These are phyloP conservation scores for Papiliotrema flavescens DNA, from an alignment of 1,284 basidiomycete species.

Conservation along the genomic window DNA sequence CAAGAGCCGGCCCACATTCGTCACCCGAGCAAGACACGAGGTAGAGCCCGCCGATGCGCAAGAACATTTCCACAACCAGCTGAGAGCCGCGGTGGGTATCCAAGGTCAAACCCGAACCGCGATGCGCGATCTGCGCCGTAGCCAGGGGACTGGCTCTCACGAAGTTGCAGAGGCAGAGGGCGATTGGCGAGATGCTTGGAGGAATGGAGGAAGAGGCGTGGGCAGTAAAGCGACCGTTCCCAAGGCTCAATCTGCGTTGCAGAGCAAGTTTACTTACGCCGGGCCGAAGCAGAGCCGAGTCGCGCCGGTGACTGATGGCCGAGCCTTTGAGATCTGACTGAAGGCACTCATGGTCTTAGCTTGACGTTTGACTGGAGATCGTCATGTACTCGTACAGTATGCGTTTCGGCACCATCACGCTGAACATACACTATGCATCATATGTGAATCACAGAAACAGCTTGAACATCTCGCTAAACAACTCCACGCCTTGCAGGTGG, in stretches of 20 bases:
- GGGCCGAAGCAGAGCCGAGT: no score
- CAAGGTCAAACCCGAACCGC: background rate
- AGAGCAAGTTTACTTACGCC: no score
- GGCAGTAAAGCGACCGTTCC: background rate
- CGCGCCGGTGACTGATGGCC: no score
- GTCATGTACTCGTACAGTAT: no score
- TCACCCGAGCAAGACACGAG: background rate
- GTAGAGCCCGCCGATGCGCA: background rate
- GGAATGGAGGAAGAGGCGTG: background rate
- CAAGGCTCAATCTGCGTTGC: background rate
- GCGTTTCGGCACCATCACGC: no score
- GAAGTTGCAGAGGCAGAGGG: background rate
- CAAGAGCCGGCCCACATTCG: background rate
- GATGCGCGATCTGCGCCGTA: background rate
- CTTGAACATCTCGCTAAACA: no score
- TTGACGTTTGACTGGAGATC: no score
- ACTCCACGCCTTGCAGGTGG: no score
- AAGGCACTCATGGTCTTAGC: no score
- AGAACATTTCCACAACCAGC: background rate
- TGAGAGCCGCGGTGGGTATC: background rate
- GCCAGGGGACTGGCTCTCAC: background rate
- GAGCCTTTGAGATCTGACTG: no score
- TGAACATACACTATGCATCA: no score
- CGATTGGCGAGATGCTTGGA: background rate
- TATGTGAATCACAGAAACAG: no score